Evolutionary conservation across 805 yeast species (phyloP).

Genomic region (Ogataea allantospora): DNA sequence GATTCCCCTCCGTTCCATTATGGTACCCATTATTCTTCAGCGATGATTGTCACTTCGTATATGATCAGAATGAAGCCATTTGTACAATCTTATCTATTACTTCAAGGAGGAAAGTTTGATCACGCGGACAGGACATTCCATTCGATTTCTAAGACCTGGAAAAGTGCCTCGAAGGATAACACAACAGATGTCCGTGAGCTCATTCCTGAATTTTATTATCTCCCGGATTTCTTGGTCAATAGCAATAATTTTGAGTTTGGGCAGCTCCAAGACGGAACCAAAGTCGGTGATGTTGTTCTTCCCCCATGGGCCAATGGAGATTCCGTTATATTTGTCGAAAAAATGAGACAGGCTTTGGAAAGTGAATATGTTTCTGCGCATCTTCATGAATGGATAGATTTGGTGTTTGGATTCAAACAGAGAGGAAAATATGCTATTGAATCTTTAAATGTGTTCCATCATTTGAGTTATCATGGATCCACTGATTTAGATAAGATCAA

Average conservation of each 20-base stretch:
- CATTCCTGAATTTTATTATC: conserved; percentile 79
- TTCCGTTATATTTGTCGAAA: conserved; percentile 68
- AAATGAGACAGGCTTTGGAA: conserved; percentile 81
- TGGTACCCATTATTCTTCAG: conserved; percentile 91
- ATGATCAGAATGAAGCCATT: conserved; percentile 76
- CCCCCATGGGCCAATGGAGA: conserved; percentile 87
- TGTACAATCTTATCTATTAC: conserved; percentile 69
- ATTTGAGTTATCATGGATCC: conserved; percentile 81
- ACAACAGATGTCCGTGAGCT: conserved; percentile 87
- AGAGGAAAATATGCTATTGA: conserved; percentile 66
- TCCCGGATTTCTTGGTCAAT: conserved; percentile 76
- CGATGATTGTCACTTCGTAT: conserved; percentile 87
- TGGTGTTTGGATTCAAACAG: conserved; percentile 80
- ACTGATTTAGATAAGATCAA: conserved; percentile 70
- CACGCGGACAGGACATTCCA: conserved; percentile 82
- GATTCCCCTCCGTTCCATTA: conserved; percentile 75
- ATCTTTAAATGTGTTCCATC: conserved; percentile 76
- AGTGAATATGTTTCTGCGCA: conserved; percentile 76
- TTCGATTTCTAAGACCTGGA: conserved; percentile 77
- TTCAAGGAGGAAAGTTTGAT: conserved; percentile 88
- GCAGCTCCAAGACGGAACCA: conserved; percentile 54
- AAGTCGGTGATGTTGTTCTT: conserved; percentile 59
- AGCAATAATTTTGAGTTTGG: conserved; percentile 71
- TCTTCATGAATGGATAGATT: conserved; percentile 81
- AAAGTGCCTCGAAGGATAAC: conserved; percentile 71